Evolutionary conservation across 1,284 basidiomycete genomes (phyloP), one percentile per base, ranked within the genome.

Genomic region (Wallemia ichthyophaga): DNA sequence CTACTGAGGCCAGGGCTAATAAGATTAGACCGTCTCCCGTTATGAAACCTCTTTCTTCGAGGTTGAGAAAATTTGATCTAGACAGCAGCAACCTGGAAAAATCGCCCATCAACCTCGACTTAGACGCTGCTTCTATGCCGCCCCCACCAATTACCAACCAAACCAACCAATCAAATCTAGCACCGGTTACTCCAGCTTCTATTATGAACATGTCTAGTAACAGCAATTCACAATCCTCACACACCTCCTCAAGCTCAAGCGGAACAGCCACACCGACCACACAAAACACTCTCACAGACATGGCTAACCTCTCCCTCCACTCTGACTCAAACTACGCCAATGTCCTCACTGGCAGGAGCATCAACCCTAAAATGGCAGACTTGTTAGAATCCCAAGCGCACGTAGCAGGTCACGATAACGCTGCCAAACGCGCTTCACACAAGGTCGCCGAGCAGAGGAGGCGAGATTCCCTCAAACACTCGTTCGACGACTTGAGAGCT

Each of bases 401-500:
- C 19, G 15, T 5, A 37, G 13, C 17, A 15, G n/a, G 23, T 11
- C 25, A 57, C 5, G 65, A 64, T 0, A 59, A 68, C 17, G 71
- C 71, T 56, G 67, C 76, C n/a, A 78, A 83, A 60, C 87, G 88
- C 67, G 84, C 84, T 0, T 91, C 88, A 0, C 92, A 98, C 71
- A 96, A 96, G 70, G 86, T 83, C 0, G 92, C 92, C 0, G 92
- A 98, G 70, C 92, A 98, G 69, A 92, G 94, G 68, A 81, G 92
- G 23, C 80, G 92, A 2, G 92, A 98, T 70, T 87, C 83, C 33
- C 78, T 98, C 64, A 98, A 98, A 72, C 82, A 82, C 11, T 89
- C 87, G 19, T 98, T 92, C 67, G 92, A 98, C 69, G 89, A 95
- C 63, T 76, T 98, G 13, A 83, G 92, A 15, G 71, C 75, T 7